phyloP scores from a whole-genome alignment of 2,329 filamentous ascomycete genomes.

The Leptoxyphium fumago region DNA sequence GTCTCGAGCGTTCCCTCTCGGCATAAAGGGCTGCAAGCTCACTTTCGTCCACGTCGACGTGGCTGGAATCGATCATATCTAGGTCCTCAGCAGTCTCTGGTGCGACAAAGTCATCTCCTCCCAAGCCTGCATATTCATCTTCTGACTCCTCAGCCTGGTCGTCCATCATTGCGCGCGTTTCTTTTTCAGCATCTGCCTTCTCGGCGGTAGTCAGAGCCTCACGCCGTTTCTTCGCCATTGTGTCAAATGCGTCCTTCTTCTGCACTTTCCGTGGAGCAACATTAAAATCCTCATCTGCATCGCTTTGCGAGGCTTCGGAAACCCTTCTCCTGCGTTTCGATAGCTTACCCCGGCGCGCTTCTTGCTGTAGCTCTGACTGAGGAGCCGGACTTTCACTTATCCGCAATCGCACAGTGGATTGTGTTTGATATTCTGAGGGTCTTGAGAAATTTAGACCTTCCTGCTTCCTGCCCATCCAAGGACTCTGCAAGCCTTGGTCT shows the following conservation, averaged over 20 bases:
- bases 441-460: conserved; percentile 5
- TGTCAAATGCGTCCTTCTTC: conserved; percentile 44
- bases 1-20: conserved; percentile 61
- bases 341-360: conserved; percentile 42
- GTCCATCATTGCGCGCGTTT: conserved; percentile 79
- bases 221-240: conserved; percentile 52
- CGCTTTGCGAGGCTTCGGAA: conserved; percentile 25
- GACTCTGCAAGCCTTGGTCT: conserved; percentile 16
- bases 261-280: conserved; percentile 20
- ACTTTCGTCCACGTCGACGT: conserved; percentile 63
- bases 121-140: conserved; percentile 90
- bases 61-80: conserved; percentile 76
- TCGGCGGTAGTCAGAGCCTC: conserved; percentile 25
- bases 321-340: conserved; percentile 24
- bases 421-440: conserved; percentile 13
- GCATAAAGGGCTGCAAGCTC: conserved; percentile 77
- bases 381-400: conserved; percentile 17
- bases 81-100: conserved; percentile 62
- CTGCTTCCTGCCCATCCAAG: conserved; percentile 10
- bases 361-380: conserved; percentile 1
- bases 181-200: conserved; percentile 46
- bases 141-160: conserved; percentile 96
- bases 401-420: conserved; percentile 17
- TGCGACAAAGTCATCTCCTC: conserved; percentile 70
- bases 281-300: conserved; percentile 20